A percentile compares a stretch with the other conserved stretches of the same genome.
Evolutionary conservation across 306 rosid genomes (phyloP).

Genomic region (Cajanus cajan): DNA sequence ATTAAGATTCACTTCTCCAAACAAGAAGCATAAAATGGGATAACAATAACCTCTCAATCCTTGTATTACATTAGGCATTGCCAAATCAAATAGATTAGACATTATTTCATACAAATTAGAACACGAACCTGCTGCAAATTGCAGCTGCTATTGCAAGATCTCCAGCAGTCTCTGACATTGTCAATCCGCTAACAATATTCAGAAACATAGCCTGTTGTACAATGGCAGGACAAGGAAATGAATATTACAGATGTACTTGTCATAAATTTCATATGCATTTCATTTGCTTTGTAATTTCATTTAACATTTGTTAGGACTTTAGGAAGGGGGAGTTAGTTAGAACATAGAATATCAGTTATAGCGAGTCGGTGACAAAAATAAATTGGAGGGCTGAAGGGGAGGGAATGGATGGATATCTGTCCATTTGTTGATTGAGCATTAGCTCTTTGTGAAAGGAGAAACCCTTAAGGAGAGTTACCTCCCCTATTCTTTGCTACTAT

Average conservation of each 20-base stretch:
- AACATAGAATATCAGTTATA: no score
- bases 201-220: conserved; percentile 58
- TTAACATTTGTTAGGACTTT: background rate
- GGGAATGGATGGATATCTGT: no score
- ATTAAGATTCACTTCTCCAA: background rate
- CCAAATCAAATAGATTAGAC: conserved; percentile 4
- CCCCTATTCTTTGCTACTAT: no score
- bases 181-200: conserved; percentile 80
- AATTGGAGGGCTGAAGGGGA: no score
- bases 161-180: conserved; percentile 79
- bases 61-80: background rate
- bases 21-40: conserved; percentile 19
- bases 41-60: conserved; percentile 6
- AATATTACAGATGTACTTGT: background rate
- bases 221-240: conserved; percentile 23
- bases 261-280: background rate
- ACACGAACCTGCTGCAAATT: conserved; percentile 90
- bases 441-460: no score
- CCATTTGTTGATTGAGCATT: no score
- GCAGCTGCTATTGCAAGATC: conserved; percentile 97
- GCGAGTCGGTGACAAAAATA: no score
- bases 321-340: no score
- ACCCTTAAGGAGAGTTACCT: no score
- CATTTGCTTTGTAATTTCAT: background rate
- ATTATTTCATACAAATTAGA: conserved; percentile 27